phyloP scores from a whole-genome alignment of 2,329 filamentous ascomycete genomes.

The Alternaria novae-zelandiae region DNA sequence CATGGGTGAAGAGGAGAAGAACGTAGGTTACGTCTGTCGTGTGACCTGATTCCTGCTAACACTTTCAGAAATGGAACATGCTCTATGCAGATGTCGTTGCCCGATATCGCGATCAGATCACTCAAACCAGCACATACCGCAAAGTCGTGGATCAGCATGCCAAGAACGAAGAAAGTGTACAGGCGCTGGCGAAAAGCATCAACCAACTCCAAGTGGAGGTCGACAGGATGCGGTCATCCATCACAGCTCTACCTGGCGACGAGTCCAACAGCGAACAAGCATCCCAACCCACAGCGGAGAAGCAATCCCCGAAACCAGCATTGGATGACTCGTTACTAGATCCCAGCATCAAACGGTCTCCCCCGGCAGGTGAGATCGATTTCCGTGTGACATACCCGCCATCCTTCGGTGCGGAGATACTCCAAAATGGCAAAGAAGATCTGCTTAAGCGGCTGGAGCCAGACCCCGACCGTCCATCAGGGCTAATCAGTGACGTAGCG shows the following conservation, averaged over 20 bases:
- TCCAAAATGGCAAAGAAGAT: conserved; percentile 59
- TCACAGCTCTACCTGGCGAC: conserved; percentile 33
- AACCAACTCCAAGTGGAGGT: conserved; percentile 50
- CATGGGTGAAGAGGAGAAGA: conserved; percentile 49
- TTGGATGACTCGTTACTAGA: conserved; percentile 41
- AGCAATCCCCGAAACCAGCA: conserved; percentile 25
- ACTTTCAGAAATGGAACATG: conserved; percentile 49
- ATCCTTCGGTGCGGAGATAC: conserved; percentile 55
- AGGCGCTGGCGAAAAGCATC: conserved; percentile 49
- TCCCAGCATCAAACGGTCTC: conserved; percentile 45
- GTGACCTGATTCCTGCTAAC: conserved; percentile 15
- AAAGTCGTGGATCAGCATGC: conserved; percentile 47
- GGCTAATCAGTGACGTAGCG: conserved; percentile 48
- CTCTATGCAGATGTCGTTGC: conserved; percentile 50
- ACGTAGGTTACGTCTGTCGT: conserved; percentile 22
- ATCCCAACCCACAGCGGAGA: conserved; percentile 22
- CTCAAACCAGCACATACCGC: conserved; percentile 44
- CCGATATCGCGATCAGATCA: conserved; percentile 47
- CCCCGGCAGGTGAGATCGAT: conserved; percentile 53
- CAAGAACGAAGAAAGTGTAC: conserved; percentile 49
- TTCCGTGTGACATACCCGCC: conserved; percentile 59
- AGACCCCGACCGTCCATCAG: conserved; percentile 50
- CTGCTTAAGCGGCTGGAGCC: conserved; percentile 58
- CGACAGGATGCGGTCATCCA: conserved; percentile 46
- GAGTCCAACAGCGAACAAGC: conserved; percentile 19